Base-by-base conservation (phyloP, 148 eudicot genomes). In the Dysphania ambrosioides region DNA sequence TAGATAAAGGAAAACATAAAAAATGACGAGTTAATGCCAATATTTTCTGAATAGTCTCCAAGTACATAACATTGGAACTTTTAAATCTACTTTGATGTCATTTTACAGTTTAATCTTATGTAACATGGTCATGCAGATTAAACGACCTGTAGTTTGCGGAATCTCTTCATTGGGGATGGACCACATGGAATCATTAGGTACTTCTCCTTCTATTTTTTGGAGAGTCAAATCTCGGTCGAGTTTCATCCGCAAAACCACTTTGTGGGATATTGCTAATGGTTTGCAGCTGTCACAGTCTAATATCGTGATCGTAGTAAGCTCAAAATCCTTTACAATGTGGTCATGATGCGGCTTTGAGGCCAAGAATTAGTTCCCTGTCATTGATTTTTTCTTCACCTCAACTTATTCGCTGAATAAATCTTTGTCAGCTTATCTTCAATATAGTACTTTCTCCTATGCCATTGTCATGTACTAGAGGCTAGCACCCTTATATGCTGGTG, bases 151-250 rank as follows among this genome's bases (percentile, higher is more conserved):
- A 75, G 95, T 85, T 35, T 92, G 97, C 79, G 97, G 97, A 79
- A 86, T 92, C 75, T 73, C 92, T 70, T 87, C 95, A 44, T 73
- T 92, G 81, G 97, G 97, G 51, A 88, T 92, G 94, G 97, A 92
- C 83, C 97, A 92, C 80, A 80, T 87, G 82, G 95, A 92, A 75
- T 66, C 77, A 55, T 82, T 92, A 82, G 97, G 97, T 92, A 76
- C 76, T 57, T n/a, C 49, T 66, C 79, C 36, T 42, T 34, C 71
- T 24, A 38, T 49, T 53, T 70, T 31, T 11, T 40, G 23, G 42
- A 26, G 42, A 36, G 36, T 65, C 66, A 61, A 30, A 61, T 61
- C 38, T 61, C 32, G 66, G 66, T 31, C 11, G n/a, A 30, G 66
- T 5, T 9, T 7, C 31, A 27, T 26, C 29, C 6, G 31, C 29